Percentiles rank a stretch among this genome's conserved stretches.
Evolutionary conservation across 1,284 basidiomycete species (phyloP).

Genomic region (Porodaedalea pini): DNA sequence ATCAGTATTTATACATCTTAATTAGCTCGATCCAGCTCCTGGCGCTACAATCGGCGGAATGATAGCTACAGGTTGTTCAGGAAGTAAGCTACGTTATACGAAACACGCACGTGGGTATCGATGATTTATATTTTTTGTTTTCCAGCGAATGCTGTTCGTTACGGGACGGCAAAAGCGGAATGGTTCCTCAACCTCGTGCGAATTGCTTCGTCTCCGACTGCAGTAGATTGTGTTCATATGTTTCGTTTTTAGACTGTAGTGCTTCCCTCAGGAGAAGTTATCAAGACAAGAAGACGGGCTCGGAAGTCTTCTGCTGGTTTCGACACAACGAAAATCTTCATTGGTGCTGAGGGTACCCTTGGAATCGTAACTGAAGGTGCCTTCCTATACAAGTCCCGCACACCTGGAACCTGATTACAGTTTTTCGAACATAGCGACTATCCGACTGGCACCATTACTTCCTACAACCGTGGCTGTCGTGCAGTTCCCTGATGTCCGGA

Average conservation of each 20-base stretch:
- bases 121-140: not conserved
- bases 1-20: not conserved
- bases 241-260: constrained; percentile 70
- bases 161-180: constrained; percentile 82
- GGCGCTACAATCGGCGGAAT: constrained; percentile 90
- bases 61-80: constrained; percentile 81
- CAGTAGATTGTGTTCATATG: not conserved
- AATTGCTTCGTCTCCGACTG: constrained; percentile 18
- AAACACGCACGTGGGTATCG: not conserved
- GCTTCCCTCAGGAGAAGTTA: constrained; percentile 85
- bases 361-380: constrained; percentile 89
- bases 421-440: constrained; percentile 50
- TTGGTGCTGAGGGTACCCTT: constrained; percentile 91
- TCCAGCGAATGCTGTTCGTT: constrained; percentile 82
- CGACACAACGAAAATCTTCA: constrained; percentile 88
- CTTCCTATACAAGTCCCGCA: not conserved
- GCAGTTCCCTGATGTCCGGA: constrained; percentile 63
- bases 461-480: constrained; percentile 71
- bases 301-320: constrained; percentile 91
- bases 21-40: constrained; percentile 74
- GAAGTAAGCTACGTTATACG: constrained; percentile 45
- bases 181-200: constrained; percentile 79
- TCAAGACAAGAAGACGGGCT: constrained; percentile 85
- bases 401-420: not conserved
- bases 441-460: constrained; percentile 77